Conservation (phyloP, 805 yeast species). For the Candida rishiriensis region DNA sequence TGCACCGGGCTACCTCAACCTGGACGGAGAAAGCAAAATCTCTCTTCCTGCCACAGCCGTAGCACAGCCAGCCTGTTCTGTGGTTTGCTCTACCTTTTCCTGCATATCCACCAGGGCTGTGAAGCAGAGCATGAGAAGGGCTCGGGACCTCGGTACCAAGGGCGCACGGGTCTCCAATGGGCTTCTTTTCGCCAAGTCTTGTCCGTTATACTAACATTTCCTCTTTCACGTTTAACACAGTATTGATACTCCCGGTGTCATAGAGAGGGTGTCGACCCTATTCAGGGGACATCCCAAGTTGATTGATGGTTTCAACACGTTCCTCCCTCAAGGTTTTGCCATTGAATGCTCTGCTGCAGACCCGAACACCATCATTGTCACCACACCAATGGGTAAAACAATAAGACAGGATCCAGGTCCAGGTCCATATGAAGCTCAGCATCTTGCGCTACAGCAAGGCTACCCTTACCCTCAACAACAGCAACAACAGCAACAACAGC, state of each 20-base stretch:
- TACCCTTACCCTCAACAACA: slow-evolving; percentile 13
- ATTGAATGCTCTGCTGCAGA: slow-evolving; percentile 93
- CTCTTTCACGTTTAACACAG: slow-evolving; percentile 20
- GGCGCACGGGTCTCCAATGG: background rate
- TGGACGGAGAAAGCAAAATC: too few species aligned
- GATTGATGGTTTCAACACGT: slow-evolving; percentile 96
- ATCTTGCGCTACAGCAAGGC: slow-evolving; percentile 24
- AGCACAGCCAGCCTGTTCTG: too few species aligned
- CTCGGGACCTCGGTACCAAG: background rate
- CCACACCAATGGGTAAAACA: slow-evolving; percentile 92
- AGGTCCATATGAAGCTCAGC: slow-evolving; percentile 23
- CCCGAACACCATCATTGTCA: slow-evolving; percentile 87
- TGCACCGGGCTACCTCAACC: background rate
- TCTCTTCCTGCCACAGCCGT: too few species aligned
- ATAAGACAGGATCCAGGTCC: slow-evolving; percentile 55
- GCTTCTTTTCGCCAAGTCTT: background rate
- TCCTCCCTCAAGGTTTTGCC: slow-evolving; percentile 92
- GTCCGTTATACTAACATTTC: slow-evolving; percentile 17
- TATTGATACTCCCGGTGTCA: slow-evolving; percentile 97
- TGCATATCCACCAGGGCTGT: too few species aligned
- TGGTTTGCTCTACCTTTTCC: too few species aligned
- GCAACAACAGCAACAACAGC: slow-evolving; percentile 12
- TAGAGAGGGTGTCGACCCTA: slow-evolving; percentile 86
- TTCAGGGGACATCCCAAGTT: slow-evolving; percentile 91
- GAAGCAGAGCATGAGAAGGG: too few species aligned